Conservation (phyloP, 2,329 filamentous ascomycete species). For the Exophiala aquamarina region DNA sequence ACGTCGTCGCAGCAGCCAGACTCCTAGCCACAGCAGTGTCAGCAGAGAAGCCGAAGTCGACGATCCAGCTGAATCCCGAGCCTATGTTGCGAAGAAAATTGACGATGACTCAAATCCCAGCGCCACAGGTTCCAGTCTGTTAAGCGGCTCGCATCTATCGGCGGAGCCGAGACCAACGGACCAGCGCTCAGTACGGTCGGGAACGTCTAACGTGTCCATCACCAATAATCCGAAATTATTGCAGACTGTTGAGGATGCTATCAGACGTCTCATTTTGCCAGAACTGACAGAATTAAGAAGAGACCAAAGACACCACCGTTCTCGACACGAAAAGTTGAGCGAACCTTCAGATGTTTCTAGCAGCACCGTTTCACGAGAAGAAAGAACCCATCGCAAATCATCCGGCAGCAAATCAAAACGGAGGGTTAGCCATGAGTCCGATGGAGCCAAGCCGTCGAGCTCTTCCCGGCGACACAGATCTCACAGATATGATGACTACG, state of each 20-base stretch:
- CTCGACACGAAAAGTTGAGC: slow-evolving; percentile 63
- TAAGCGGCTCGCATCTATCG: slow-evolving; percentile 55
- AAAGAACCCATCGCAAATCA: slow-evolving; percentile 54
- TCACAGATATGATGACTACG: slow-evolving; percentile 52
- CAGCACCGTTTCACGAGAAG: slow-evolving; percentile 57
- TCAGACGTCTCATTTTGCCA: slow-evolving; percentile 82
- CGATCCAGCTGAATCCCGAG: slow-evolving; percentile 38
- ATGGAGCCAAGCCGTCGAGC: slow-evolving; percentile 57
- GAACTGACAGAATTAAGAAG: slow-evolving; percentile 90
- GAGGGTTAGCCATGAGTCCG: slow-evolving; percentile 58
- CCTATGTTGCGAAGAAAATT: slow-evolving; percentile 50
- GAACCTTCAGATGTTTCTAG: slow-evolving; percentile 61
- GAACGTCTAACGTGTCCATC: slow-evolving; percentile 69
- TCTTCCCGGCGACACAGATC: slow-evolving; percentile 53
- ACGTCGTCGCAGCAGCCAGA: slow-evolving; percentile 43
- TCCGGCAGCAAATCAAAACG: slow-evolving; percentile 54
- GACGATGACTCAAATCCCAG: slow-evolving; percentile 53
- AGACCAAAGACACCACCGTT: slow-evolving; percentile 73
- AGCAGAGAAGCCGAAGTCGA: slow-evolving; percentile 46
- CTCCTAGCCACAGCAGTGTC: slow-evolving; percentile 40
- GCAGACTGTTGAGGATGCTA: slow-evolving; percentile 90
- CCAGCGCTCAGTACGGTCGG: slow-evolving; percentile 59
- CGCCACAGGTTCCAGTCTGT: slow-evolving; percentile 62
- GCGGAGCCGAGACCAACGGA: slow-evolving; percentile 53
- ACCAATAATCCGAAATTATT: slow-evolving; percentile 83